These are phyloP conservation scores for Danielozyma ontarioensis DNA, from an alignment of 805 yeast species.

Conservation along the genomic window DNA sequence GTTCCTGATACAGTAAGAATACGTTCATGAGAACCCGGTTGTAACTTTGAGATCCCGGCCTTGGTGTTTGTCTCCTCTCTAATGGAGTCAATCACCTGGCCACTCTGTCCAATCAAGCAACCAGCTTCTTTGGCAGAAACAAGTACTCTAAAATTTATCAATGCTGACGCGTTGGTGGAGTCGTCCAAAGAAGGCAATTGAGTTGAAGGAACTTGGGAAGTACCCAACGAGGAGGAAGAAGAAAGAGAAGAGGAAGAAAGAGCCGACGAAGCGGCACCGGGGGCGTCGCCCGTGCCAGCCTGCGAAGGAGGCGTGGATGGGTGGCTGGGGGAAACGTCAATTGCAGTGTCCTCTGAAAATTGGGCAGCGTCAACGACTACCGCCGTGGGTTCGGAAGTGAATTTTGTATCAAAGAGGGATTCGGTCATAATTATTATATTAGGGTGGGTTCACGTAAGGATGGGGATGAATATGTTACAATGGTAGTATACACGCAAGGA, in stretches of 20 bases:
- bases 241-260: background rate
- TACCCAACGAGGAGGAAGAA: background rate
- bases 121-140: conserved; percentile 87
- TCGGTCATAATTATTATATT: conserved; percentile 18
- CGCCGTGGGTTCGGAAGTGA: conserved; percentile 12
- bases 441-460: too few species aligned
- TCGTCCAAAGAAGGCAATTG: conserved; percentile 24
- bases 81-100: conserved; percentile 68
- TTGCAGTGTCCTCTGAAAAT: too few species aligned
- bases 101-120: conserved; percentile 82
- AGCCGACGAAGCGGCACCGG: background rate
- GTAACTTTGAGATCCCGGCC: conserved; percentile 81
- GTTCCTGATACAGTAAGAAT: conserved; percentile 76
- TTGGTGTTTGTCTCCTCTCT: conserved; percentile 73
- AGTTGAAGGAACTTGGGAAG: conserved; percentile 8
- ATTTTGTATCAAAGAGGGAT: conserved; percentile 30
- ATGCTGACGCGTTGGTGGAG: conserved; percentile 22
- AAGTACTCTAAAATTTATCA: conserved; percentile 47
- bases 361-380: conserved; percentile 1
- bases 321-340: too few species aligned
- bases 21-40: conserved; percentile 77
- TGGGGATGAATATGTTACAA: background rate
- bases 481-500: background rate
- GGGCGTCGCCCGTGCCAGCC: background rate
- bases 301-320: conserved; percentile 1